A percentile compares a stretch with the other conserved stretches of the same genome.
phyloP scores from a whole-genome alignment of 371 early-diverging fungal genomes.

The Saksenaea vasiformis region DNA sequence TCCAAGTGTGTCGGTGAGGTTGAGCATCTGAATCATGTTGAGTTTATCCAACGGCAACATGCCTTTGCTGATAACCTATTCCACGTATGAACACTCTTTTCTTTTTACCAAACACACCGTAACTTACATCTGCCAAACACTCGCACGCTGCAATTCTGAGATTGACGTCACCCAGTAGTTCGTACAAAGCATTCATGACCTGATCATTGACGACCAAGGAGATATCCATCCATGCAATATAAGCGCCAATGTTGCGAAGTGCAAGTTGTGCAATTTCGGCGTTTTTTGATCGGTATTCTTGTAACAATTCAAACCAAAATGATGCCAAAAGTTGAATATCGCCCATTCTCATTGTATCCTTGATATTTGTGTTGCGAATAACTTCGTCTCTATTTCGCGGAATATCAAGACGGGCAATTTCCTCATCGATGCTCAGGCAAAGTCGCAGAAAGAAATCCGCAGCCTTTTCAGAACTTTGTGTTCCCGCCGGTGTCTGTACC shows the following conservation, averaged over 20 bases:
- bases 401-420: slow-evolving; percentile 80
- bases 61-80: slow-evolving; percentile 7
- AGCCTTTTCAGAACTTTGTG: slow-evolving; percentile 55
- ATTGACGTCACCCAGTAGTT: slow-evolving; percentile 58
- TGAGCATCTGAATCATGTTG: slow-evolving; percentile 78
- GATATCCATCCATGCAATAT: slow-evolving; percentile 93
- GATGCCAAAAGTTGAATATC: slow-evolving; percentile 77
- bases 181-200: slow-evolving; percentile 79
- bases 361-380: slow-evolving; percentile 78
- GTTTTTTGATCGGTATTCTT: slow-evolving; percentile 55
- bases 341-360: slow-evolving; percentile 90
- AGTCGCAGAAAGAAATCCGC: slow-evolving; percentile 84
- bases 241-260: slow-evolving; percentile 67
- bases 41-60: slow-evolving; percentile 55
- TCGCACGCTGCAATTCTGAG: slow-evolving; percentile 78
- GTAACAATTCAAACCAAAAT: slow-evolving; percentile 75
- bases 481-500: slow-evolving; percentile 48
- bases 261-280: slow-evolving; percentile 62
- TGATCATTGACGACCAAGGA: slow-evolving; percentile 83
- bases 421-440: slow-evolving; percentile 85
- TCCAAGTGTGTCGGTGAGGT: slow-evolving; percentile 66
- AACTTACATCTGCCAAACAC: slow-evolving; percentile 70
- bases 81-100: background rate
- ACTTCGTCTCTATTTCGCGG: slow-evolving; percentile 74
- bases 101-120: background rate